Conservation (phyloP, 2,329 filamentous ascomycete species). For the Fusarium hainanense region DNA sequence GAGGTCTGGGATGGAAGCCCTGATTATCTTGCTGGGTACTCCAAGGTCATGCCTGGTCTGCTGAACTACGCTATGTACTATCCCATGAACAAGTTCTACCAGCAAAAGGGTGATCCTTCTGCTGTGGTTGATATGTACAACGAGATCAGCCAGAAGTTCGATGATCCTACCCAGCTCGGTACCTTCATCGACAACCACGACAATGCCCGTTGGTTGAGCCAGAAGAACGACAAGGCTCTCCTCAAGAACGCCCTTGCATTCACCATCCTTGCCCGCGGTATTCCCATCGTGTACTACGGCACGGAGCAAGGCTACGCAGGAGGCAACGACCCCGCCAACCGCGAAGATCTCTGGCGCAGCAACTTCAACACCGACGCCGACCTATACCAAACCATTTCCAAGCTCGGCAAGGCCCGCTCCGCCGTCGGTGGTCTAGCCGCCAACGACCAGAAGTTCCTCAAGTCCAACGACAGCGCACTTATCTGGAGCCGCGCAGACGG, state of each 20-base stretch:
- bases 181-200: conserved; percentile 71
- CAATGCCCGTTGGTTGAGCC: conserved; percentile 62
- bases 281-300: conserved; percentile 74
- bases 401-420: conserved; percentile 24
- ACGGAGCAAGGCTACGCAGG: conserved; percentile 70
- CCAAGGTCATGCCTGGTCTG: conserved; percentile 65
- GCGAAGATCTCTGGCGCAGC: conserved; percentile 69
- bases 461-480: conserved; percentile 7
- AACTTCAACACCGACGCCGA: conserved; percentile 52
- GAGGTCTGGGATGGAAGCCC: conserved; percentile 69
- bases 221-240: conserved; percentile 64
- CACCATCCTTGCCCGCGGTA: conserved; percentile 69
- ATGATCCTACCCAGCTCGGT: conserved; percentile 43
- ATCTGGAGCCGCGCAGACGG: conserved; percentile 32
- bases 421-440: conserved; percentile 9
- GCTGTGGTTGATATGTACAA: conserved; percentile 55
- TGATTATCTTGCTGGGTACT: conserved; percentile 63
- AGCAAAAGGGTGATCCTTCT: conserved; percentile 53
- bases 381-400: conserved; percentile 31
- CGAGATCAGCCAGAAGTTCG: conserved; percentile 51
- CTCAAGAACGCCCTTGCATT: conserved; percentile 71
- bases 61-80: conserved; percentile 69
- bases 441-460: conserved; percentile 31
- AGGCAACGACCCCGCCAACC: conserved; percentile 61
- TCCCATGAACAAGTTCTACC: conserved; percentile 53